phyloP scores from a whole-genome alignment of 345 rosid genomes.

The Gynandropsis gynandra region DNA sequence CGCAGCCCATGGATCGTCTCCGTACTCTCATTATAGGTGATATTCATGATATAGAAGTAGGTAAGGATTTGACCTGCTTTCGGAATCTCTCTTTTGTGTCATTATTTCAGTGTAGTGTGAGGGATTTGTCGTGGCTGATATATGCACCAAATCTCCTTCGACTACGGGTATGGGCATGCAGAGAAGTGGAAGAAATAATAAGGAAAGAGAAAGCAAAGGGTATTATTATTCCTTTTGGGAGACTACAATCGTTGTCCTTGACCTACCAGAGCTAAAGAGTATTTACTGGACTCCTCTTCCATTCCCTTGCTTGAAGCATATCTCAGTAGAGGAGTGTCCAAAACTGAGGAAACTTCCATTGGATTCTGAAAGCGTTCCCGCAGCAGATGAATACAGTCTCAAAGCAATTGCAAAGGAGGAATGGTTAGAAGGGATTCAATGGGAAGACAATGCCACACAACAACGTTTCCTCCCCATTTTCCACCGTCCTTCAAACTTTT shows the following conservation, averaged over 20 bases:
- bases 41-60: conserved; percentile 2
- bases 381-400: neutral
- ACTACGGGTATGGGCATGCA: neutral
- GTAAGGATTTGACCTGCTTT: neutral
- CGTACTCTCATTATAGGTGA: neutral
- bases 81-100: neutral
- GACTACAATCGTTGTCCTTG: neutral
- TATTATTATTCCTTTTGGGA: neutral
- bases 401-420: neutral
- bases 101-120: neutral
- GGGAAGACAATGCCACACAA: conserved; percentile 2
- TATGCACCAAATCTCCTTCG: neutral
- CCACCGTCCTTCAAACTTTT: too few species aligned
- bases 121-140: conserved; percentile 12
- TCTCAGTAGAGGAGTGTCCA: neutral
- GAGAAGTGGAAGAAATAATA: conserved; percentile 3
- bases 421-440: neutral
- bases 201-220: neutral
- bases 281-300: conserved; percentile 1
- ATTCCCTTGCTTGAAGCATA: neutral
- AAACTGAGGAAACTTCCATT: conserved; percentile 15
- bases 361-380: neutral
- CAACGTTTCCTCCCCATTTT: conserved; percentile 4
- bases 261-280: neutral
- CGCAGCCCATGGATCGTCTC: too few species aligned